These are phyloP conservation scores for Marasmius sp. DNA, from an alignment of 1,284 basidiomycete genomes.

Conservation along the genomic window DNA sequence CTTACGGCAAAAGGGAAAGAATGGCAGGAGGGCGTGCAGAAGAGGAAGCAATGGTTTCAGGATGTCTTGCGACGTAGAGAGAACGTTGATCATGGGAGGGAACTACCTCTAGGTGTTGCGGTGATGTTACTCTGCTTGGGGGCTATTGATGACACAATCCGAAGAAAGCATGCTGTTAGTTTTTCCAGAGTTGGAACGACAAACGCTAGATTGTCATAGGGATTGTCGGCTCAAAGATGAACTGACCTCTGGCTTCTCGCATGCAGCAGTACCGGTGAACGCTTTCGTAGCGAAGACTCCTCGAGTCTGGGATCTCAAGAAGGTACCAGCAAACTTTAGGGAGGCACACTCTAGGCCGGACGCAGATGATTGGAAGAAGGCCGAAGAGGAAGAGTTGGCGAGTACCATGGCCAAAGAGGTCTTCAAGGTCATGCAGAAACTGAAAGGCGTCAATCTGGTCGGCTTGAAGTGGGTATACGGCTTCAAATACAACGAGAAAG, in stretches of 20 bases:
- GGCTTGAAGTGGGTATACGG: slow-evolving; percentile 34
- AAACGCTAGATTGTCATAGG: no score
- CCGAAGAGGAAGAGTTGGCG: slow-evolving; percentile 26
- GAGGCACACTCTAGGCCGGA: not conserved
- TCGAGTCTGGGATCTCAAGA: not conserved
- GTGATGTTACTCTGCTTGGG: no score
- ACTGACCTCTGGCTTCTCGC: not conserved
- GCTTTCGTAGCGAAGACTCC: not conserved
- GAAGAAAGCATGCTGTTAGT: no score
- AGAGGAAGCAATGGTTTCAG: not conserved
- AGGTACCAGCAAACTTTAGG: not conserved
- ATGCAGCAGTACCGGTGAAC: no score
- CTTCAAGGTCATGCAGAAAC: slow-evolving; percentile 23
- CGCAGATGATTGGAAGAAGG: slow-evolving; percentile 23
- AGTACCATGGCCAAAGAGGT: slow-evolving; percentile 20
- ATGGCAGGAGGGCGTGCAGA: not conserved
- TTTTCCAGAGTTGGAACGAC: no score
- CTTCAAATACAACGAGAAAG: slow-evolving; percentile 32
- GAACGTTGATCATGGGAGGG: not conserved
- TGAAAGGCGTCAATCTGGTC: slow-evolving; percentile 22
- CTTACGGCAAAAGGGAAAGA: not conserved
- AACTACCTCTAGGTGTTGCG: no score
- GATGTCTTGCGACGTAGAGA: not conserved
- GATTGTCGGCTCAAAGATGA: not conserved
- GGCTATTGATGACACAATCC: no score